A percentile compares a stretch with the other conserved stretches of the same genome.
phyloP scores from a whole-genome alignment of 352 stramenopile species.

The Pythium dissotocum region DNA sequence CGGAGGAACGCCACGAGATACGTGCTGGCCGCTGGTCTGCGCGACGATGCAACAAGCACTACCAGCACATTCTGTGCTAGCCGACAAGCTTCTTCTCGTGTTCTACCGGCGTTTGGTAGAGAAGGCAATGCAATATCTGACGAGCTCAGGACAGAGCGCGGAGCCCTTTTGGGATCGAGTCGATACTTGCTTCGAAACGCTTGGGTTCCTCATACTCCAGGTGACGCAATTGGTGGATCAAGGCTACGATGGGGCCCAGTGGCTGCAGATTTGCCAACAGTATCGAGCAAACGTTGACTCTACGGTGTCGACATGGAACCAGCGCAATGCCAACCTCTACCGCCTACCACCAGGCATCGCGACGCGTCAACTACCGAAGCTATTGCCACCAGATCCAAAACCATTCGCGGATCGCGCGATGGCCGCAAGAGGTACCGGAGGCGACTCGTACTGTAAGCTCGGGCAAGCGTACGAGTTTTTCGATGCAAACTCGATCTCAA shows the following conservation, averaged over 20 bases:
- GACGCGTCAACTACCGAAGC: not conserved
- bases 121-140: conserved; percentile 2
- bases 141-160: not conserved
- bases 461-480: conserved; percentile 5
- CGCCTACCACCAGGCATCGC: not conserved
- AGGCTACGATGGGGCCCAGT: conserved; percentile 9
- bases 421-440: not conserved
- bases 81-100: conserved; percentile 35
- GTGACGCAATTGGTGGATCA: not conserved
- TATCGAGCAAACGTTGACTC: conserved; percentile 1
- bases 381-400: conserved; percentile 4
- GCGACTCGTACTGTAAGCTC: not conserved
- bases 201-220: conserved; percentile 3
- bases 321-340: not conserved
- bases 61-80: conserved; percentile 32
- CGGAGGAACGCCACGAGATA: conserved; percentile 39
- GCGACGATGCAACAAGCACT: conserved; percentile 38
- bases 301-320: not conserved
- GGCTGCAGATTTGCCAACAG: not conserved
- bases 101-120: conserved; percentile 33
- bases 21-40: conserved; percentile 56
- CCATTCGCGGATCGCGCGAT: not conserved
- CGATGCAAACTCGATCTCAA: not conserved
- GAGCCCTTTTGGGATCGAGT: conserved; percentile 2
- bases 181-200: conserved; percentile 18